Evolutionary conservation across 441 rosid species (phyloP).

Genomic region (Arabidopsis lyrata): DNA sequence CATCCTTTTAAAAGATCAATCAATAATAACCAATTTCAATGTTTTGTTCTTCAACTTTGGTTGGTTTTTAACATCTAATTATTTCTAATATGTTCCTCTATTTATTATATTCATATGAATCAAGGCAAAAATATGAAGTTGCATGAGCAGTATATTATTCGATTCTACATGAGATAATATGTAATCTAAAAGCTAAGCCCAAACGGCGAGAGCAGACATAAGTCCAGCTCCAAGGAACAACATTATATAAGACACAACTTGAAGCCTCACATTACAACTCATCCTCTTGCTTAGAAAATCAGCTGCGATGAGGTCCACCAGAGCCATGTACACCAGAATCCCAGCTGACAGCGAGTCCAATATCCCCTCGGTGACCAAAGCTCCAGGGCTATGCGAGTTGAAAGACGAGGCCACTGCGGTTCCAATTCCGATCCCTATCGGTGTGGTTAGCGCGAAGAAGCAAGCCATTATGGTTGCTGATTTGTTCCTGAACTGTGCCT

Average conservation of each 20-base stretch:
- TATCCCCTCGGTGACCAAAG: conserved; percentile 72
- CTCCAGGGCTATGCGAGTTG: conserved; percentile 47
- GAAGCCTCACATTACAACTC: conserved; percentile 86
- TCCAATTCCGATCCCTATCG: conserved; percentile 73
- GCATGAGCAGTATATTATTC: background rate
- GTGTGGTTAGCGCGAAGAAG: conserved; percentile 85
- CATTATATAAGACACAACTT: conserved; percentile 69
- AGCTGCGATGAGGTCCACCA: conserved; percentile 85
- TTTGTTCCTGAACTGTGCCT: conserved; percentile 74
- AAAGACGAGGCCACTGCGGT: conserved; percentile 53
- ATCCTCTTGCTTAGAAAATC: conserved; percentile 83
- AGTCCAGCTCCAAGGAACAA: conserved; percentile 85
- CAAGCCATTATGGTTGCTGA: conserved; percentile 82
- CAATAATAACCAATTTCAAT: background rate
- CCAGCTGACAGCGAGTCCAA: conserved; percentile 87
- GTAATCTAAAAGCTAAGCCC: conserved; percentile 54
- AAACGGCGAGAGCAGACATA: conserved; percentile 80
- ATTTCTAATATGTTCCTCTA: no score
- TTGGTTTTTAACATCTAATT: background rate
- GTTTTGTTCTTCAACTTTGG: background rate
- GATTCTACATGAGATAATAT: background rate
- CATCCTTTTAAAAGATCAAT: background rate
- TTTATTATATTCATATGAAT: no score
- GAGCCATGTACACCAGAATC: conserved; percentile 87
- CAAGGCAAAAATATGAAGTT: background rate